Base-by-base conservation (phyloP, 108 stramenopile species). In the Tribonema minus region DNA sequence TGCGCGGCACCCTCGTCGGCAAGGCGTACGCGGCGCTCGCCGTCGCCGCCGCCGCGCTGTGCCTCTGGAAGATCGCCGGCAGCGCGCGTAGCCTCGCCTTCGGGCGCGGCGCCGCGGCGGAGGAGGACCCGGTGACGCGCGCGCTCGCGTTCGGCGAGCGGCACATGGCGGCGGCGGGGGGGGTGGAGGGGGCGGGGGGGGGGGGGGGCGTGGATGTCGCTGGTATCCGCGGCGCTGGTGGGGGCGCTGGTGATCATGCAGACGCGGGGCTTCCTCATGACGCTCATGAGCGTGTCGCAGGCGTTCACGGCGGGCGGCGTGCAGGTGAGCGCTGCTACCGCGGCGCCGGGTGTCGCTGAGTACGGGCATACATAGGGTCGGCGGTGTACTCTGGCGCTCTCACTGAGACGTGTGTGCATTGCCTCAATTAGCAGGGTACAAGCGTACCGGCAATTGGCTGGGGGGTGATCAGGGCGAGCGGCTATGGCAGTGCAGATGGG, bases 201-300 rank as follows among this genome's bases (percentile, higher is more conserved):
- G 23, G 61, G 29, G 28, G 12, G 64, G 27, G 37, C 61, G 0
- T 15, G 36, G 35, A 2, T 34, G 28, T 5, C 15, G 7, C 27
- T 46, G 72, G 40, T 33, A 2, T 3, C 46, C 20, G 46, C 46
- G 9, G 46, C 20, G 46, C 58, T 76, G 2, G 61, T 67, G 0
- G 75, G 75, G n/a, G 28, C 65, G 28, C 66, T 76, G 41, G 75
- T 76, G 20, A 34, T 76, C 36, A 36, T 76, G 40, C 65, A 76
- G 37, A 67, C 75, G 25, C 38, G 65, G 23, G 75, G 75, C 3
- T 65, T 76, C 4, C 75, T 76, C 28, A 36, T 67, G 40, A 67
- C 66, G 1, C 61, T 76, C 36, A 67, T 9, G 29, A 76, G 26
- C 2, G 38, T 76, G 40, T 76, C 75, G 34, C 61, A 30, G 39